A percentile compares a stretch with the other conserved stretches of the same genome.
Conservation (phyloP, 805 yeast genomes). For the Clavispora phyllophila region DNA sequence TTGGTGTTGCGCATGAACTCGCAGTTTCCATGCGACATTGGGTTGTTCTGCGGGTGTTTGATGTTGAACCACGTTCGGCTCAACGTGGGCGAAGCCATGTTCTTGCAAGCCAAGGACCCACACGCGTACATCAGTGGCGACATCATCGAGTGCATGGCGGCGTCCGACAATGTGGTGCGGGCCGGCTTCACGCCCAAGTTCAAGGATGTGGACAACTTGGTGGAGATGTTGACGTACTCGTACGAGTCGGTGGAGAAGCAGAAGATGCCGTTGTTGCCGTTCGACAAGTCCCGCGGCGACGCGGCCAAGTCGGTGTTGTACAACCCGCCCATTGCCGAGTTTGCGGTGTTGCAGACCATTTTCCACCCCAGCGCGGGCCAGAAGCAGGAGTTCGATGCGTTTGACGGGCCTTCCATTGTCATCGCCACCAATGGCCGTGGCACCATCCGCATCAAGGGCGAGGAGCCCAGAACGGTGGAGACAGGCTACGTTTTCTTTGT, state of each 20-base stretch:
- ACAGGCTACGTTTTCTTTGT: conserved; percentile 82
- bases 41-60: conserved; percentile 92
- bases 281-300: conserved; percentile 58
- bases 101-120: conserved; percentile 93
- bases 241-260: conserved; percentile 90
- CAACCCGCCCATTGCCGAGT: conserved; percentile 97
- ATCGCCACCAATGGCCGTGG: conserved; percentile 84
- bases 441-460: conserved; percentile 39
- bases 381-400: conserved; percentile 50
- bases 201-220: conserved; percentile 89
- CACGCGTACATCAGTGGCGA: conserved; percentile 98
- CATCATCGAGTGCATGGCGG: conserved; percentile 99
- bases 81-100: conserved; percentile 91
- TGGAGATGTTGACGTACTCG: conserved; percentile 83
- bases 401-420: conserved; percentile 84
- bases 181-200: conserved; percentile 99
- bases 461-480: conserved; percentile 39
- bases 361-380: conserved; percentile 45
- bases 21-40: conserved; percentile 92
- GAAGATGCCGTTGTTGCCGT: conserved; percentile 68
- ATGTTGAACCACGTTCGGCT: conserved; percentile 83
- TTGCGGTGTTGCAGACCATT: conserved; percentile 82
- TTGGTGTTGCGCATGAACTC: conserved; percentile 71
- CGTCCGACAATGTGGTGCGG: conserved; percentile 95
- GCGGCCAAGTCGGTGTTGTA: conserved; percentile 60